A percentile compares a stretch with the other conserved stretches of the same genome.
Conservation (phyloP, 768 basidiomycete species). For the Xerocomellus chrysenteron region DNA sequence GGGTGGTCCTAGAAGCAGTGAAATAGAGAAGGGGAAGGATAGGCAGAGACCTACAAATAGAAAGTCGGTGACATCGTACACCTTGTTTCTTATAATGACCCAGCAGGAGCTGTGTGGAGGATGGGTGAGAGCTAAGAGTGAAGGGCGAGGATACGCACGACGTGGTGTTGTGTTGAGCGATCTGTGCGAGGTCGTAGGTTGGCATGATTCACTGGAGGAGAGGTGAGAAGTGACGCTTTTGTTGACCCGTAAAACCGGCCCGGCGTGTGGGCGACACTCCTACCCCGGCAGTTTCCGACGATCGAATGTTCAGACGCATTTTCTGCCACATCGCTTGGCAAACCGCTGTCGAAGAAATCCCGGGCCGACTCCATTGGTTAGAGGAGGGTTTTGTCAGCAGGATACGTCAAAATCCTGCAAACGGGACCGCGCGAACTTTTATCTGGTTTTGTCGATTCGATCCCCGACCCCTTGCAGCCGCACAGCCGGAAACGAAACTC, state of each 20-base stretch:
- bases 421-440: no score
- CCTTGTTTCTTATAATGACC: slow-evolving; percentile 76
- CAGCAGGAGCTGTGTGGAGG: slow-evolving; percentile 66
- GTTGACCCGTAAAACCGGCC: neutral
- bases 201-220: slow-evolving; percentile 15
- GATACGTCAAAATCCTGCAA: no score
- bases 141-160: slow-evolving; percentile 37
- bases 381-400: no score
- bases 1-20: slow-evolving; percentile 58
- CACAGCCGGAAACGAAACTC: no score
- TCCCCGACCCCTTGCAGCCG: no score
- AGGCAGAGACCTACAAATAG: slow-evolving; percentile 45
- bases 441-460: no score
- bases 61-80: slow-evolving; percentile 88
- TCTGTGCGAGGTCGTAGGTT: slow-evolving; percentile 53
- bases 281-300: no score
- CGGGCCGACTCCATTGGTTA: no score
- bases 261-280: neutral
- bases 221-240: no score
- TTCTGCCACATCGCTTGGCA: no score
- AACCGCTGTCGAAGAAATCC: no score
- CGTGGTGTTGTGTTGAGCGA: slow-evolving; percentile 56
- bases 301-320: no score
- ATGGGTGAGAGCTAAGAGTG: slow-evolving; percentile 6
- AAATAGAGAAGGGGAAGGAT: neutral